These are phyloP conservation scores for Aspergillus nanangensis DNA, from an alignment of 495 filamentous ascomycete genomes.

Conservation along the genomic window DNA sequence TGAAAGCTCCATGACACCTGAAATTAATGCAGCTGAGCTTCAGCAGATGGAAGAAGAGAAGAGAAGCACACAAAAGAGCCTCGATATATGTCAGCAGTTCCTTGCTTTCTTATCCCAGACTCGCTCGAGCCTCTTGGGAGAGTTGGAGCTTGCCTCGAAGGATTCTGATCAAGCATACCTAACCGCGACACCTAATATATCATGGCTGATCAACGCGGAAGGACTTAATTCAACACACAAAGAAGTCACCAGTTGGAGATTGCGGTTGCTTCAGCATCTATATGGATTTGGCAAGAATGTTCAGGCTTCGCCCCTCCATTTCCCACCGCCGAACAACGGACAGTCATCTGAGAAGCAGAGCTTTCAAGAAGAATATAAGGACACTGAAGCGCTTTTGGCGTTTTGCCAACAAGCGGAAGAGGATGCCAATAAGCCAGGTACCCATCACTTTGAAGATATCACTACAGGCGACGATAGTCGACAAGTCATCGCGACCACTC, in stretches of 20 bases:
- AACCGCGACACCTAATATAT: not conserved
- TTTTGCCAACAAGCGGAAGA: slow-evolving; percentile 6
- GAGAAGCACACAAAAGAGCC: not conserved
- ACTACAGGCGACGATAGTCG: slow-evolving; percentile 5
- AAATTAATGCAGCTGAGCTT: not conserved
- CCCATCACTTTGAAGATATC: slow-evolving; percentile 7
- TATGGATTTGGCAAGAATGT: not conserved
- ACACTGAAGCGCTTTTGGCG: slow-evolving; percentile 1
- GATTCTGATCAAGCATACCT: not conserved
- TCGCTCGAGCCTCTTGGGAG: not conserved
- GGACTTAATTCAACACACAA: not conserved
- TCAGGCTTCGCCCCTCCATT: not conserved
- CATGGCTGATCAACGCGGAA: not conserved
- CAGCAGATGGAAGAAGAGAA: not conserved
- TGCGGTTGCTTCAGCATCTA: not conserved
- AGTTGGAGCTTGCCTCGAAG: not conserved
- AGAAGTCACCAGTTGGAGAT: not conserved
- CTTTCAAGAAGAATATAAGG: slow-evolving; percentile 1
- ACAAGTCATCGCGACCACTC: slow-evolving; percentile 6
- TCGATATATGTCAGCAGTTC: not conserved
- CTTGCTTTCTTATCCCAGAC: not conserved
- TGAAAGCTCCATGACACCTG: not conserved
- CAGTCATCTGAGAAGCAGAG: slow-evolving; percentile 9
- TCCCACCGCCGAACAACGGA: not conserved
- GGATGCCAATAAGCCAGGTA: slow-evolving; percentile 4